Evolutionary conservation across 1,139 yeast genomes (phyloP).

Genomic region (Saccharomyces uvarum): DNA sequence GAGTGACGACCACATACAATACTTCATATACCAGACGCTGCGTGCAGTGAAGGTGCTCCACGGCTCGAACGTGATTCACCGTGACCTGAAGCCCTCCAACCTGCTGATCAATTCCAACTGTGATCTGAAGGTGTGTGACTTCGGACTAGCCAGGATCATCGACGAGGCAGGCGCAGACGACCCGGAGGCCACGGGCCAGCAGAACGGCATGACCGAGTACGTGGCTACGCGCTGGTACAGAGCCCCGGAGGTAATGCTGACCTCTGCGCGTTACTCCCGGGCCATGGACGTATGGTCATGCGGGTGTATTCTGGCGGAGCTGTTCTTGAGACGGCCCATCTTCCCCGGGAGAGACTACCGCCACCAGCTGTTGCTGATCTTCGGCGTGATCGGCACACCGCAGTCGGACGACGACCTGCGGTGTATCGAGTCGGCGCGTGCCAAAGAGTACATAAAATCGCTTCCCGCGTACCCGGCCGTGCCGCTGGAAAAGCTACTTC

Average conservation of each 20-base stretch:
- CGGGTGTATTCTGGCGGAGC: conserved; percentile 92
- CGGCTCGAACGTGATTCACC: conserved; percentile 81
- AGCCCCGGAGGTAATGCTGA: conserved; percentile 95
- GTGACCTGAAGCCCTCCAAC: conserved; percentile 90
- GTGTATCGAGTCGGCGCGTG: conserved; percentile 74
- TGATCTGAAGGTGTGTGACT: conserved; percentile 89
- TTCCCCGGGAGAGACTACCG: conserved; percentile 95
- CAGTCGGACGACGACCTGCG: conserved; percentile 58
- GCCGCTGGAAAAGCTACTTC: conserved; percentile 48
- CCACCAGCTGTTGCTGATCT: conserved; percentile 77
- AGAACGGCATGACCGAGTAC: conserved; percentile 76
- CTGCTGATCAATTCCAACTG: conserved; percentile 82
- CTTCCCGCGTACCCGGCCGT: conserved; percentile 54
- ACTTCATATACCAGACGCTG: conserved; percentile 82
- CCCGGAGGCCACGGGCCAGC: conserved; percentile 24
- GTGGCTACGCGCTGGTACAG: conserved; percentile 97
- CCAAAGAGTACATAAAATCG: conserved; percentile 74
- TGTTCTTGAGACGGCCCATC: conserved; percentile 77
- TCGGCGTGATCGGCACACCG: conserved; percentile 89
- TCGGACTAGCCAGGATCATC: conserved; percentile 70
- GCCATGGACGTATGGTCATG: conserved; percentile 97
- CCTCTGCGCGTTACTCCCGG: conserved; percentile 85
- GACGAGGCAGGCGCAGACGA: conserved; percentile 20
- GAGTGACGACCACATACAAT: conserved; percentile 88
- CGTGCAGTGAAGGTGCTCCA: conserved; percentile 88